Conservation (phyloP, 768 basidiomycete species). For the Pleurotus eryngii region DNA sequence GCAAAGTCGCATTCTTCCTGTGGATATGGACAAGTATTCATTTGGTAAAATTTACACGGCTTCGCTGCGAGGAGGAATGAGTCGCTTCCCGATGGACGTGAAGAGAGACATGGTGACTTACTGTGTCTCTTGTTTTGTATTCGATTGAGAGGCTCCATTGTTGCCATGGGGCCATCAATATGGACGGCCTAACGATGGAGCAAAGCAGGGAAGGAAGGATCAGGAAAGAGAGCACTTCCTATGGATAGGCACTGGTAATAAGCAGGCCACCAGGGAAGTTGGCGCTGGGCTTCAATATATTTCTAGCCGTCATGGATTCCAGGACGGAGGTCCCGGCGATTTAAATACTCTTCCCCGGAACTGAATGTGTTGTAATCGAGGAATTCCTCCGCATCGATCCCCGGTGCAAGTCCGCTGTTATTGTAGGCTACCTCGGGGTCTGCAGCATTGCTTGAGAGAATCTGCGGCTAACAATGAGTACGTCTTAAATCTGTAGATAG, state of each 20-base stretch:
- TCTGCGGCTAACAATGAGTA: too few relatives aligned
- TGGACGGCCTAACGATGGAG: neutral
- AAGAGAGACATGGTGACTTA: neutral
- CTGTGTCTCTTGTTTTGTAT: slow-evolving; percentile 13
- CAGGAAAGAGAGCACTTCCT: slow-evolving; percentile 3
- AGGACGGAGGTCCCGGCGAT: slow-evolving; percentile 5
- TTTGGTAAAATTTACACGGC: slow-evolving; percentile 47
- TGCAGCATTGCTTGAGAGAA: too few relatives aligned
- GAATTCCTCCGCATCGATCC: slow-evolving; percentile 3
- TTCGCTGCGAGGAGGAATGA: slow-evolving; percentile 31
- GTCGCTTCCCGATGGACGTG: too few relatives aligned
- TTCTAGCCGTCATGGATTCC: neutral
- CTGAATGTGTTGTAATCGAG: slow-evolving; percentile 2
- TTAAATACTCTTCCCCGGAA: slow-evolving; percentile 9
- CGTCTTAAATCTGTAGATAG: too few relatives aligned
- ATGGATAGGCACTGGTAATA: slow-evolving; percentile 5
- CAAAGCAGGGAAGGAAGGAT: slow-evolving; percentile 1
- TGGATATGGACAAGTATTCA: slow-evolving; percentile 37
- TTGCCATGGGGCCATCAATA: slow-evolving; percentile 7
- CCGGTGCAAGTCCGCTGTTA: neutral
- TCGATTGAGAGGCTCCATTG: slow-evolving; percentile 2
- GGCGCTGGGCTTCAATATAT: slow-evolving; percentile 1
- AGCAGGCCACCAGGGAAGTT: neutral
- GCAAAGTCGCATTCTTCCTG: slow-evolving; percentile 46
- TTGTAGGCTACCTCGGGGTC: neutral